Evolutionary conservation across 345 rosid species (phyloP), one percentile per base, ranked within the genome.

Genomic region (Arabis alpina): DNA sequence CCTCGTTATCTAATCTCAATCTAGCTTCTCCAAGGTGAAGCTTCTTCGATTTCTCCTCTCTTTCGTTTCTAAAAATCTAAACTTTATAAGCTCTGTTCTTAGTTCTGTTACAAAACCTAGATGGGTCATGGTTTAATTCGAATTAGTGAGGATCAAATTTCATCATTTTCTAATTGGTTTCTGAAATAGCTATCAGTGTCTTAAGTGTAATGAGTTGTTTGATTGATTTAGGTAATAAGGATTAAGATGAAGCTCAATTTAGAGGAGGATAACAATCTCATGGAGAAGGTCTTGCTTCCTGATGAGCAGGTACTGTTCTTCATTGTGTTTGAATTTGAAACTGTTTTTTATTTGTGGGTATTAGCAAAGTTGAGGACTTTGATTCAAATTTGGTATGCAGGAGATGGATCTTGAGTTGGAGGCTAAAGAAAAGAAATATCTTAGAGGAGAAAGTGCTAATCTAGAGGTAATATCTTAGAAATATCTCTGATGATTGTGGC

Each of bases 401-500:
- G 88, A 83, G 72, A 79, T 79, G 7, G 68, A 80, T 59, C 71
- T 69, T 10, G 95, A 88, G 65, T 76, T 83, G 63, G 90, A 89
- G 56, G 57, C 73, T 14, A 78, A 81, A 36, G 81, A 79, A 13
- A 82, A 83, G 83, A 88, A 84, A 69, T 86, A 87, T 73, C 85
- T 85, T 34, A 81, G 97, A 85, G 97, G 96, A 61, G 90, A 79
- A 37, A 85, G 74, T 51, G 84, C 92, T 61, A 61, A 91, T 81
- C 76, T 91, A 50, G 92, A 83, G 91, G 93, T 90, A 79, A 32
- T 14, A 1, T 2, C 9, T 19, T n/a, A n/a, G n/a, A n/a, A n/a
- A n/a, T n/a, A n/a, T n/a, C n/a, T 19, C 12, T 44, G 49, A 19
- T n/a, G 54, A 40, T 57, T 70, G 36, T 57, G 25, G 47, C 34